Evolutionary conservation across 2,329 filamentous ascomycete species (phyloP), one percentile per base, ranked within the genome.

Genomic region (Colletotrichum ledebouriae): DNA sequence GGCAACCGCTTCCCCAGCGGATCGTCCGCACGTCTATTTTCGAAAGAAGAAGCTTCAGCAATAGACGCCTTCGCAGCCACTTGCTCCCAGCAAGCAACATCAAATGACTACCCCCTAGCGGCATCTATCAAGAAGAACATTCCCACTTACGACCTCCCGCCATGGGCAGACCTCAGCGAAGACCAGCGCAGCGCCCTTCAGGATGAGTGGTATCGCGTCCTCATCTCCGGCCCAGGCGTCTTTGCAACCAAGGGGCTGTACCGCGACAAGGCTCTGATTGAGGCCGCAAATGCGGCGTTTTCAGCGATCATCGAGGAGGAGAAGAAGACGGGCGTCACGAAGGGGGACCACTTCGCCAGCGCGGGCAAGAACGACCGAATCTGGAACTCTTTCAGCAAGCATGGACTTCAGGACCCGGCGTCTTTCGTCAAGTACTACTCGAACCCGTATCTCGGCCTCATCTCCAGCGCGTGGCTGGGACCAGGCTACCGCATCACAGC

Each of bases 321-420:
- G 75, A 75, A 73, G 33, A 71, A 76, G 34, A 72, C 72, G 6
- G 55, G 73, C 22, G 75, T 75, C 25, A 57, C 75, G 1, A 83
- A 84, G 59, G 88, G 88, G 22, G 88, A 90, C 75, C 88, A 90
- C 73, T 90, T 90, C 75, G 86, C 87, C 1, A 76, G 81, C 4
- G 79, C 81, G 2, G 84, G 85, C 22, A 81, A 82, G 25, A 90
- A 90, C 73, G 81, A 85, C 61, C 83, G 89, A 10, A 89, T 90
- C 78, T 91, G 88, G 88, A 90, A 90, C 77, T 87, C 88, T 0
- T 88, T 90, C 76, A 84, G 84, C 70, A 91, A 90, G 73, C 88
- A 90, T 72, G 85, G 82, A 20, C 74, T 85, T 2, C 73, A 78
- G 33, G 82, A 88, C 69, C 83, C 87, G 0, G 49, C 73, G 0